Conservation (phyloP, 2,329 filamentous ascomycete genomes). For the Aspergillus fumigatiaffinis region DNA sequence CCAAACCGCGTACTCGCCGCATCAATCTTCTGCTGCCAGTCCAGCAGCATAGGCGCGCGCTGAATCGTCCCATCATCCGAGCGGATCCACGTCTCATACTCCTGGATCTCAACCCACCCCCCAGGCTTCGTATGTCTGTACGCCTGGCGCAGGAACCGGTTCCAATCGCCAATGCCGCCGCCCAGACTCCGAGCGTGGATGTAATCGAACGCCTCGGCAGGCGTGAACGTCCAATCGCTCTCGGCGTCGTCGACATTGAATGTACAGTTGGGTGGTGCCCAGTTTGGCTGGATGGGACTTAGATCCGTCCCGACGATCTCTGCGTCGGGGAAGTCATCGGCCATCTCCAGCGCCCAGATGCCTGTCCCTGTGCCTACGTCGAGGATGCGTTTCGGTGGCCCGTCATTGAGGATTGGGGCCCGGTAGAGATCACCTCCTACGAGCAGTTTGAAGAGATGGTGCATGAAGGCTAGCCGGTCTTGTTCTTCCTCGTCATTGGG, state of each 20-base stretch:
- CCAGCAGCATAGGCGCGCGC: slow-evolving; percentile 19
- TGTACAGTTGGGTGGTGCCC: slow-evolving; percentile 47
- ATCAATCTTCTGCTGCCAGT: slow-evolving; percentile 29
- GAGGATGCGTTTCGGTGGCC: slow-evolving; percentile 22
- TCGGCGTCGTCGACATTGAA: slow-evolving; percentile 48
- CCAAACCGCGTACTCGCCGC: slow-evolving; percentile 31
- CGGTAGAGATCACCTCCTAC: slow-evolving; percentile 35
- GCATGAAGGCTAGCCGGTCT: slow-evolving; percentile 39
- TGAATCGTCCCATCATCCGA: slow-evolving; percentile 33
- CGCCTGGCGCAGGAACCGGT: slow-evolving; percentile 26
- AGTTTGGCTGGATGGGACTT: slow-evolving; percentile 33
- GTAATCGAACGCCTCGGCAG: slow-evolving; percentile 37
- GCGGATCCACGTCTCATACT: slow-evolving; percentile 24
- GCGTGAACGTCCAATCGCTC: slow-evolving; percentile 37
- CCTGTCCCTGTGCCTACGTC: slow-evolving; percentile 34
- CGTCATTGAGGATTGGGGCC: slow-evolving; percentile 30
- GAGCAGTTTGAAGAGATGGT: slow-evolving; percentile 37
- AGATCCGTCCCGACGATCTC: slow-evolving; percentile 36
- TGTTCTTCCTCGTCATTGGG: slow-evolving; percentile 45
- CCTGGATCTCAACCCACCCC: slow-evolving; percentile 36
- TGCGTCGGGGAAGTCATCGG: slow-evolving; percentile 33
- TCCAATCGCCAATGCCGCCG: slow-evolving; percentile 37
- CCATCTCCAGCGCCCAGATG: slow-evolving; percentile 43
- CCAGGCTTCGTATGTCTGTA: slow-evolving; percentile 31
- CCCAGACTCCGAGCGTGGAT: slow-evolving; percentile 36